Evolutionary conservation across 1,284 basidiomycete genomes (phyloP), one percentile per base, ranked within the genome.

Genomic region (Grifola frondosa): DNA sequence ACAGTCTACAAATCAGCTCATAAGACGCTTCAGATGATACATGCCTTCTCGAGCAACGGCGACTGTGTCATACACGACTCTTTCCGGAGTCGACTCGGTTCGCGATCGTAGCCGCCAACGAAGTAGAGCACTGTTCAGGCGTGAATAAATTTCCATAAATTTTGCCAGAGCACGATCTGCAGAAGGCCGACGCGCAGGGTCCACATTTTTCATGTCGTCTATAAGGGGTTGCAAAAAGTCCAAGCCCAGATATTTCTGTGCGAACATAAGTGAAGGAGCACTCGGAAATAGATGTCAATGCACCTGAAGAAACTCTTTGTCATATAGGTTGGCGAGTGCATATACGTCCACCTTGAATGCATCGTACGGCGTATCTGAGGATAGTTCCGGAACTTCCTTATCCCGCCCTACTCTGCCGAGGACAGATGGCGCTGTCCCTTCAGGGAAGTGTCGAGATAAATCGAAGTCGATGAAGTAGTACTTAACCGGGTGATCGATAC

Each of bases 381-480:
- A 62, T 0, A 66, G 44, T 28, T 66, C 64, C 2, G 65, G 63
- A 1, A 58, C 53, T 1, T 57, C 50, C 21, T 50, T 39, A 30
- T 64, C 58, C 8, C 57, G 38, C 0, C 63, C 62, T 6, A 42
- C 20, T 1, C 21, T 36, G 0, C 53, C 53, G 10, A 55, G 22
- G 3, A 46, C 54, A 2, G 37, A 28, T 3, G 42, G 25, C 4
- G 53, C 26, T 3, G 40, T 36, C 0, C 48, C 52, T 3, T 31
- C 35, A 1, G 33, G 15, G 20, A 55, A 59, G 1, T 25, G 30
- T 0, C 33, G 16, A 0, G 61, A 59, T 1, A 63, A 45, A 0
- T 58, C 60, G 28, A 62, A 63, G 42, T 63, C 62, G 20, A 61
- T 60, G 40, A 58, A 58, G 34, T 51, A 59, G 43, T 64, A 65